A percentile compares a stretch with the other conserved stretches of the same genome.
phyloP scores from a whole-genome alignment of 2,329 filamentous ascomycete genomes.

The Furcasterigmium sp. region DNA sequence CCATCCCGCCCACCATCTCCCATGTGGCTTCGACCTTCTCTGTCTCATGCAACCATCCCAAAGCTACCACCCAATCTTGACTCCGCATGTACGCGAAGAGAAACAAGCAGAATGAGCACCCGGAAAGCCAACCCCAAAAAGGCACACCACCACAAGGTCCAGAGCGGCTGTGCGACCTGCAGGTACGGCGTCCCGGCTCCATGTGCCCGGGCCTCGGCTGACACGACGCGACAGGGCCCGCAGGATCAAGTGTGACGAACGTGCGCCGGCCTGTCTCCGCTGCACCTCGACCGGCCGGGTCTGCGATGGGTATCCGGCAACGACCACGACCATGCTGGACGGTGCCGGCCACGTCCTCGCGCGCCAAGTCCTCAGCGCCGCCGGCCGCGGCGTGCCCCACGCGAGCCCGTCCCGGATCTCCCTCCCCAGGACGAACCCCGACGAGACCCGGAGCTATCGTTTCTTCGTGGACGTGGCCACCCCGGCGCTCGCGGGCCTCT shows the following conservation, averaged over 20 bases:
- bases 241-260: conserved; percentile 13
- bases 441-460: conserved; percentile 9
- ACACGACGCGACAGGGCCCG: conserved; percentile 4
- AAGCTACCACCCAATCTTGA: too few relatives aligned
- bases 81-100: too few relatives aligned
- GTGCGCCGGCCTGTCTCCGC: conserved; percentile 9
- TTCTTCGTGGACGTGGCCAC: conserved; percentile 13
- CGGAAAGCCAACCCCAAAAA: not conserved
- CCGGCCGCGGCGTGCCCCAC: not conserved
- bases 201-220: not conserved
- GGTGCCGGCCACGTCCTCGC: too few relatives aligned
- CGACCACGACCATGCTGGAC: not conserved
- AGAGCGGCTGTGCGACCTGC: conserved; percentile 13
- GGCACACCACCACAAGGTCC: conserved; percentile 6
- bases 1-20: too few relatives aligned
- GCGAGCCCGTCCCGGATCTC: not conserved
- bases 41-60: too few relatives aligned
- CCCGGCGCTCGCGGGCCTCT: conserved; percentile 11
- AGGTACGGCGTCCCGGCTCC: conserved; percentile 7
- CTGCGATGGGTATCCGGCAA: conserved; percentile 10
- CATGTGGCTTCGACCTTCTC: too few relatives aligned
- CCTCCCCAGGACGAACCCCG: conserved; percentile 1
- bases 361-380: not conserved
- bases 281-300: conserved; percentile 9
- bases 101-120: not conserved